Percentiles rank a stretch among this genome's conserved stretches.
These are phyloP conservation scores for Skeletonema marinoi DNA, from an alignment of 108 stramenopile species.

Conservation along the genomic window DNA sequence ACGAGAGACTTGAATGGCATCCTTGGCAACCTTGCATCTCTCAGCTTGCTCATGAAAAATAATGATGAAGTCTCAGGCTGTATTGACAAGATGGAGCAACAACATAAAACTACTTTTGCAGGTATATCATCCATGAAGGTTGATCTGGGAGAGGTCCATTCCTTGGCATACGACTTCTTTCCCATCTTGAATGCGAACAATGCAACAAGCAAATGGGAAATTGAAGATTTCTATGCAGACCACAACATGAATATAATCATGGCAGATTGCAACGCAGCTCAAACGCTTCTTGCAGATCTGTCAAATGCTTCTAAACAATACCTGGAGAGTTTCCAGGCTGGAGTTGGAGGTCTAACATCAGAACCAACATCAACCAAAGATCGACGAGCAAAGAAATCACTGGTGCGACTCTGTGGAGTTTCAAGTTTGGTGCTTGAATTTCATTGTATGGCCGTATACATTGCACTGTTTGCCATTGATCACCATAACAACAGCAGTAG, in stretches of 20 bases:
- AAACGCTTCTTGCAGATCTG: constrained; percentile 46
- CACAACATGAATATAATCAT: constrained; percentile 34
- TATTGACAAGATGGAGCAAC: constrained; percentile 13
- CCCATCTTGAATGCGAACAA: not conserved
- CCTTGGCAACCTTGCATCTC: constrained; percentile 13
- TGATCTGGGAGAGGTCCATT: not conserved
- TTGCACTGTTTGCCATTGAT: constrained; percentile 13
- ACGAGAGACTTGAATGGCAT: constrained; percentile 11
- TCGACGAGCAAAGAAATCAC: constrained; percentile 10
- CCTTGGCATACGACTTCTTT: not conserved
- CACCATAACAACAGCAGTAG: not conserved
- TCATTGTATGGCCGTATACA: constrained; percentile 10
- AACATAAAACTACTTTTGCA: not conserved
- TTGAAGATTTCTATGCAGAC: constrained; percentile 38
- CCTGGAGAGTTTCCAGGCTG: not conserved
- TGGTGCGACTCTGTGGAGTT: constrained; percentile 5
- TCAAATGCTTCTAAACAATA: constrained; percentile 25
- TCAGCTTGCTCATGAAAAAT: constrained; percentile 19
- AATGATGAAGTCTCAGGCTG: not conserved
- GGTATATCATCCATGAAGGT: not conserved
- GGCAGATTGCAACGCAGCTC: constrained; percentile 32
- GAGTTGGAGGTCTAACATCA: not conserved
- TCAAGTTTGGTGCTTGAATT: constrained; percentile 8
- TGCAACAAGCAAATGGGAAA: constrained; percentile 6
- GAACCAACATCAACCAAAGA: constrained; percentile 20